phyloP scores from a whole-genome alignment of 768 basidiomycete species.

The Lentinula sp. region DNA sequence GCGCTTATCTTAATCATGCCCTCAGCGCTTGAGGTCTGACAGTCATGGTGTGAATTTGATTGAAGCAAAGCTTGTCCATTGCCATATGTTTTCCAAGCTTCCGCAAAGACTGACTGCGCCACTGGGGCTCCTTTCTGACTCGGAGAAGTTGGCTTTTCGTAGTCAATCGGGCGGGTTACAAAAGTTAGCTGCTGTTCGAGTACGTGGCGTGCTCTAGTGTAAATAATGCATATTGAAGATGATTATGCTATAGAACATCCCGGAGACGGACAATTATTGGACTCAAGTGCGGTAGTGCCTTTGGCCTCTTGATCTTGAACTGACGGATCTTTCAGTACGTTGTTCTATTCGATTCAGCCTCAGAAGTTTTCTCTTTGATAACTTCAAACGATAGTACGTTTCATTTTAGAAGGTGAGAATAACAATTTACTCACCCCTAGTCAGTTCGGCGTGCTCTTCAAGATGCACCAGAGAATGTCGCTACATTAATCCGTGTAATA shows the following conservation, averaged over 20 bases:
- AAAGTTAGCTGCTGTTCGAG: slow-evolving; percentile 67
- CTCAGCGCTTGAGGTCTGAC: background rate
- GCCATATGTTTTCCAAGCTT: slow-evolving; percentile 58
- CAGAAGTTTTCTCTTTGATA: slow-evolving; percentile 87
- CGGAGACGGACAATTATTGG: slow-evolving; percentile 79
- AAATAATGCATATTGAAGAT: background rate
- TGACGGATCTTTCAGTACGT: slow-evolving; percentile 52
- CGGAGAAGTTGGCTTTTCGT: slow-evolving; percentile 85
- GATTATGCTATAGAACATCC: slow-evolving; percentile 51
- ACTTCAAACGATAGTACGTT: slow-evolving; percentile 77
- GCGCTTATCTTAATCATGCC: background rate
- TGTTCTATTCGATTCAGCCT: slow-evolving; percentile 79
- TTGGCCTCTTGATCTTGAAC: background rate
- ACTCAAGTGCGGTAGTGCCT: slow-evolving; percentile 56
- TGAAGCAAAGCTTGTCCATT: background rate
- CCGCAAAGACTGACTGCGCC: slow-evolving; percentile 70
- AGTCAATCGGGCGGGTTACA: slow-evolving; percentile 76
- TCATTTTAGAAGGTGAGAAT: slow-evolving; percentile 1
- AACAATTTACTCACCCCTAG: slow-evolving; percentile 8
- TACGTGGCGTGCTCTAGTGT: slow-evolving; percentile 30
- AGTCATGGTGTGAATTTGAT: too few relatives aligned
- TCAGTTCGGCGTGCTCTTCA: slow-evolving; percentile 77
- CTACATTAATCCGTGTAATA: slow-evolving; percentile 71
- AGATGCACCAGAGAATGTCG: slow-evolving; percentile 82
- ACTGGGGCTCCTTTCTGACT: slow-evolving; percentile 76